Evolutionary conservation across 2,329 filamentous ascomycete species (phyloP).

Genomic region (Diaporthe sp.): DNA sequence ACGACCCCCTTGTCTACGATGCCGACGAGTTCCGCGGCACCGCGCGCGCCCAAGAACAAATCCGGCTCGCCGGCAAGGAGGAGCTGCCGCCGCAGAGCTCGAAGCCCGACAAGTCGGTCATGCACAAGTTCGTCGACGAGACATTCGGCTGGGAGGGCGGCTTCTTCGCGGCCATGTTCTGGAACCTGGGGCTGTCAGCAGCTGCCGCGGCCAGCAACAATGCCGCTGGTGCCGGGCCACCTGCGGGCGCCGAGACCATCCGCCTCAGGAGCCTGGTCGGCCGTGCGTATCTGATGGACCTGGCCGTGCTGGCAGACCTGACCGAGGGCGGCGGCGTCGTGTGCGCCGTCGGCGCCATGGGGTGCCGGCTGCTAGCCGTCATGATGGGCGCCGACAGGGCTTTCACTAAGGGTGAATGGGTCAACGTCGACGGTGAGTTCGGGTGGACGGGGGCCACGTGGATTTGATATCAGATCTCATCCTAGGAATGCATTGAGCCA

Average conservation of each 20-base stretch:
- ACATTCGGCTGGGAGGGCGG: slow-evolving; percentile 89
- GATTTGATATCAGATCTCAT: not conserved
- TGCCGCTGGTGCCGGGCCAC: slow-evolving; percentile 44
- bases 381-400: slow-evolving; percentile 88
- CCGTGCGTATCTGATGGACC: slow-evolving; percentile 84
- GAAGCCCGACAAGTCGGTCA: slow-evolving; percentile 59
- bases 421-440: slow-evolving; percentile 82
- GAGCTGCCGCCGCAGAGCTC: slow-evolving; percentile 52
- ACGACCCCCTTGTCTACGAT: slow-evolving; percentile 82
- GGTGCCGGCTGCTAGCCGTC: slow-evolving; percentile 81
- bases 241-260: slow-evolving; percentile 67
- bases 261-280: slow-evolving; percentile 80
- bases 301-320: slow-evolving; percentile 77
- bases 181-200: slow-evolving; percentile 73
- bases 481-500: not conserved
- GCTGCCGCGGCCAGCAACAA: slow-evolving; percentile 53
- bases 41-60: slow-evolving; percentile 77
- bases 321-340: slow-evolving; percentile 73
- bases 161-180: slow-evolving; percentile 86
- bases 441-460: slow-evolving; percentile 66
- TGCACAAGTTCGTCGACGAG: slow-evolving; percentile 79
- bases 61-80: slow-evolving; percentile 78
- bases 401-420: slow-evolving; percentile 73
- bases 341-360: slow-evolving; percentile 80
- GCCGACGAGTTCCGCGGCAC: slow-evolving; percentile 70